Conservation (phyloP, 768 basidiomycete genomes). For the Boletellus ananiceps region DNA sequence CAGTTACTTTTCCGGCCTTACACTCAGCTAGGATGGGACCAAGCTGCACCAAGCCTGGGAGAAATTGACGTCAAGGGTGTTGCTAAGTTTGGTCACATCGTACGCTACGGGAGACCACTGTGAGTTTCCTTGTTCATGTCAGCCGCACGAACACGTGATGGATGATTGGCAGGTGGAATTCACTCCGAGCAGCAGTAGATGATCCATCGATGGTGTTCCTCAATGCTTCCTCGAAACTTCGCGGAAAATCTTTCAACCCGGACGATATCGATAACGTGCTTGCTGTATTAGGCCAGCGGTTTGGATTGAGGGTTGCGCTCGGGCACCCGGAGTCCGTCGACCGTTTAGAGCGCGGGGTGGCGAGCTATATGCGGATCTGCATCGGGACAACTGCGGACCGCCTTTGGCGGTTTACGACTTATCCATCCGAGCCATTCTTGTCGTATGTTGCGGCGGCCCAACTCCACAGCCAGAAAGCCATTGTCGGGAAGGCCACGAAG, state of each 20-base stretch:
- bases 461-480: neutral
- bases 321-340: neutral
- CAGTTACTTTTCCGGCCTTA: constrained; percentile 4
- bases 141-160: too few relatives aligned
- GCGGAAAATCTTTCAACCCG: neutral
- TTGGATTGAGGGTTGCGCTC: neutral
- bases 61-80: neutral
- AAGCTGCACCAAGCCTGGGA: neutral
- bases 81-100: neutral
- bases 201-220: too few relatives aligned
- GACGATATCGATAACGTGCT: neutral
- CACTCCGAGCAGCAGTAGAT: neutral
- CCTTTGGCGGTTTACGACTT: constrained; percentile 3
- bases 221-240: neutral
- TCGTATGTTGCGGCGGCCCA: constrained; percentile 5
- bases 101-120: neutral
- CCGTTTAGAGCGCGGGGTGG: neutral
- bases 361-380: constrained; percentile 5
- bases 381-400: neutral
- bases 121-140: neutral
- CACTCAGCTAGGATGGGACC: constrained; percentile 18
- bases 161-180: neutral
- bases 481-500: neutral
- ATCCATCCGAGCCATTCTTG: constrained; percentile 10
- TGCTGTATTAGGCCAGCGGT: neutral